Base-by-base conservation (phyloP, 1,139 yeast genomes). In the Scheffersomyces segobiensis region DNA sequence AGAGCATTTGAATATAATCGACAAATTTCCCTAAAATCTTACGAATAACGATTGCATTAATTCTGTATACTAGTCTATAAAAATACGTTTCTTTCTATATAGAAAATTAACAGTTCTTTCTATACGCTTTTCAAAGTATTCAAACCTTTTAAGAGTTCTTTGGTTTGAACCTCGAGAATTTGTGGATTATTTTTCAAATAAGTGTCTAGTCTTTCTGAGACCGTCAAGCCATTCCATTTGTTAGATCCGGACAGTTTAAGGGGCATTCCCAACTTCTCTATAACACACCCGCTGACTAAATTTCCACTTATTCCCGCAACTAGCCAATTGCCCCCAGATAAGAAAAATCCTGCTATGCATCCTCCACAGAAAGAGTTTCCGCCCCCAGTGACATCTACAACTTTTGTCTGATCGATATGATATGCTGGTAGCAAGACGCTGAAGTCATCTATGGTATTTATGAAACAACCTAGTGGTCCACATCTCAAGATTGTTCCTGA, bases 281-380 rank as follows among this genome's bases (percentile, higher is more conserved):
- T 86, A 19, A 89, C 85, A 55, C 88, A 78, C 0, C 97, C 95
- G 60, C 97, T 91, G 0, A 89, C 92, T 3, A 93, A 76, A 60
- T 86, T 89, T 0, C 93, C 98, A 66, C 85, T 85, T 0, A 89
- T 75, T 2, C 88, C 87, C 0, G 88, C 92, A 2, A 77, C 67
- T 0, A 72, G 67, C 77, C 89, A 77, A 68, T 89, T 84, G 0
- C 81, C 78, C 0, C 66, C 60, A 46, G 83, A 76, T 52, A 87
- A 67, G 1, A 76, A 73, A 61, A 82, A 84, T 0, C 88, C 96
- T 5, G 88, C 78, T 14, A 88, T 82, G 66, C 91, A 86, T 0
- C 89, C 97, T 0, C 98, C 98, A 59, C 95, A 85, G 71, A 89
- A 93, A 0, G 96, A 81, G 69, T 93, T 93, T 0, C 98, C 98